Base-by-base conservation (phyloP, 768 basidiomycete species). In the Mycena sanguinolenta region DNA sequence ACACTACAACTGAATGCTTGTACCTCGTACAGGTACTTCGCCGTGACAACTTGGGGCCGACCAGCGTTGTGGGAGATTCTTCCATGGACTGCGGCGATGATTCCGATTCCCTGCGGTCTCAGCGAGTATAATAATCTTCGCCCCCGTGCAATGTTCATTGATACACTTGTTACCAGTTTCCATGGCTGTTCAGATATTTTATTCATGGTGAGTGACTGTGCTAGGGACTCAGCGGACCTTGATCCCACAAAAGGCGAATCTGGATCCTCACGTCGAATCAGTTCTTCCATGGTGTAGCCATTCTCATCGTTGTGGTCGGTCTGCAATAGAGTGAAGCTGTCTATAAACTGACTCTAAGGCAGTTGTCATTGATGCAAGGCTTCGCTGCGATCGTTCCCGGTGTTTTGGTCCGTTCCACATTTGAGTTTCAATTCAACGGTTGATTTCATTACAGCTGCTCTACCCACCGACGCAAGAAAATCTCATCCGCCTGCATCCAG, bases 301-400 rank as follows among this genome's bases (percentile, higher is more conserved):
- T 67, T 21, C 8, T 67, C 2, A 62, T 68, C 12, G 61, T 68
- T 3, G 3, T 68, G 54, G 60, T 68, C 17, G 3, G 60, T 62
- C 34, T 5, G 8, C 27, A n/a, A 27, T 23, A 0, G 7, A 38
- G n/a, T 30, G 23, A n/a, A n/a, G n/a, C n/a, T 39, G 32, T 34
- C 32, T 3, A 7, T 68, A 14, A 38, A 14, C 36, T 55, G 4
- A 36, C 0, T 4, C 7, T 25, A 38, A 4, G 57, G 17, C 46
- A 68, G 60, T 0, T 63, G 14, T 52, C 61, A 21, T 16, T 68
- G 23, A 49, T 32, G 13, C 59, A 68, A 57, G 28, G 67, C 23
- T 0, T 68, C 1, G 36, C 53, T 21, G 67, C 42, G 3, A 58
- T 68, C 1, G 7, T n/a, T 68, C 54, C 30, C 36, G 59, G 53